These are phyloP conservation scores for Taphrina flavorubra DNA, from an alignment of 1,139 yeast species.

Conservation along the genomic window DNA sequence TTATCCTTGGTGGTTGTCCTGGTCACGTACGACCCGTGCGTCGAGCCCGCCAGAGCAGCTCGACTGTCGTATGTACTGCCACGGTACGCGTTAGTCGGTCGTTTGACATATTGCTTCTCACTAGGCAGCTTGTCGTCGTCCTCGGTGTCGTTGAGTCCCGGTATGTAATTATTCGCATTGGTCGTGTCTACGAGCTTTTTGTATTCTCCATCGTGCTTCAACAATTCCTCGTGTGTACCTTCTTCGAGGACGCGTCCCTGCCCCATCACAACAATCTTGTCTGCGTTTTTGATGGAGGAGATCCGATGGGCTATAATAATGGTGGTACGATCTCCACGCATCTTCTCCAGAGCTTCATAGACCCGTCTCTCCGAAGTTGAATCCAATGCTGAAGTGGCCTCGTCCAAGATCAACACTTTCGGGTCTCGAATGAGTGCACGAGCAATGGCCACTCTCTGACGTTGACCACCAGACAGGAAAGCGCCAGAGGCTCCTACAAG, in stretches of 20 bases:
- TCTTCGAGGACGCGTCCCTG: constrained; percentile 55
- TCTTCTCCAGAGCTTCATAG: constrained; percentile 59
- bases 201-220: constrained; percentile 52
- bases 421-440: constrained; percentile 72
- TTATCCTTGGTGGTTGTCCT: constrained; percentile 21
- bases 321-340: constrained; percentile 67
- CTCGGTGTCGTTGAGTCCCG: constrained; percentile 15
- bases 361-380: constrained; percentile 74
- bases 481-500: constrained; percentile 60
- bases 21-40: constrained; percentile 22
- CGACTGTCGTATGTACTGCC: constrained; percentile 17
- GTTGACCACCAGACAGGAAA: constrained; percentile 77
- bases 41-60: constrained; percentile 17
- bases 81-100: not conserved
- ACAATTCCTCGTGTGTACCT: constrained; percentile 55
- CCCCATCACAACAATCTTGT: constrained; percentile 56
- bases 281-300: constrained; percentile 67
- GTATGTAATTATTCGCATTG: constrained; percentile 30
- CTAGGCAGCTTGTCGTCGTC: constrained; percentile 23
- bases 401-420: constrained; percentile 68
- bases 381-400: constrained; percentile 80
- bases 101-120: not conserved
- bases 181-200: constrained; percentile 52
- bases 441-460: constrained; percentile 75
- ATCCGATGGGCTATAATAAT: constrained; percentile 79